These are phyloP conservation scores for Fusarium pseudoanthophilum DNA, from an alignment of 2,329 filamentous ascomycete species.

Conservation along the genomic window DNA sequence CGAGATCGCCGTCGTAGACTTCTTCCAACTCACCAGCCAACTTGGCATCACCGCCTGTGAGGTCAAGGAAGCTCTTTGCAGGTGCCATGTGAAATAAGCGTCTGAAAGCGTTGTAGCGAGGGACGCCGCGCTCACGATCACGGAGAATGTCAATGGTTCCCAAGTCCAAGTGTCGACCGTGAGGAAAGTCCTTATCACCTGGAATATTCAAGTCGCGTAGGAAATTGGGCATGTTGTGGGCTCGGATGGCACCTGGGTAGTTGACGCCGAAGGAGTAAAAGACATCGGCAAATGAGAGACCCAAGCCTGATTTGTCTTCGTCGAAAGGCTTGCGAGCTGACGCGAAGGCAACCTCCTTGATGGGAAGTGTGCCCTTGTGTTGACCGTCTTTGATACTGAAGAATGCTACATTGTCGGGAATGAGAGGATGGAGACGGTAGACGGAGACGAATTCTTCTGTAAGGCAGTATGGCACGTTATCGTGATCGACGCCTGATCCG, in stretches of 20 bases:
- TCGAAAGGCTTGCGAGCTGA: slow-evolving; percentile 17
- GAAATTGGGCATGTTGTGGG: slow-evolving; percentile 28
- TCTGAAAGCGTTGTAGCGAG: slow-evolving; percentile 26
- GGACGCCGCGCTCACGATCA: slow-evolving; percentile 24
- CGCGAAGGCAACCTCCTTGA: slow-evolving; percentile 10
- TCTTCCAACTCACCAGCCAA: slow-evolving; percentile 15
- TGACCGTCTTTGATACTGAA: slow-evolving; percentile 15
- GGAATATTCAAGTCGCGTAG: slow-evolving; percentile 11
- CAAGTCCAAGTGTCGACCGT: slow-evolving; percentile 17
- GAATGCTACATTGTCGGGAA: slow-evolving; percentile 19
- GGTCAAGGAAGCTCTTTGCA: slow-evolving; percentile 7
- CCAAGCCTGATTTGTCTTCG: neutral
- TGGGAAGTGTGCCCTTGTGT: slow-evolving; percentile 5
- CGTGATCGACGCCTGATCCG: slow-evolving; percentile 19
- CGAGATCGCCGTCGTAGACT: slow-evolving; percentile 5
- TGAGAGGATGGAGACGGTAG: slow-evolving; percentile 23
- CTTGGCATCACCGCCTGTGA: slow-evolving; percentile 14
- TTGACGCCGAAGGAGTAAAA: slow-evolving; percentile 30
- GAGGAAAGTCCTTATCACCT: slow-evolving; percentile 5
- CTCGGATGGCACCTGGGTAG: slow-evolving; percentile 16
- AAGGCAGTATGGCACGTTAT: slow-evolving; percentile 6
- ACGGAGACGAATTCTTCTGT: slow-evolving; percentile 28
- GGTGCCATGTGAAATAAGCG: slow-evolving; percentile 23
- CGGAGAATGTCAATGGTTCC: slow-evolving; percentile 29
- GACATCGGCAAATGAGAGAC: slow-evolving; percentile 9